Percentiles rank a stretch among this genome's conserved stretches.
Evolutionary conservation across 2,329 filamentous ascomycete genomes (phyloP).

Genomic region (Hirsutella rhossiliensis): DNA sequence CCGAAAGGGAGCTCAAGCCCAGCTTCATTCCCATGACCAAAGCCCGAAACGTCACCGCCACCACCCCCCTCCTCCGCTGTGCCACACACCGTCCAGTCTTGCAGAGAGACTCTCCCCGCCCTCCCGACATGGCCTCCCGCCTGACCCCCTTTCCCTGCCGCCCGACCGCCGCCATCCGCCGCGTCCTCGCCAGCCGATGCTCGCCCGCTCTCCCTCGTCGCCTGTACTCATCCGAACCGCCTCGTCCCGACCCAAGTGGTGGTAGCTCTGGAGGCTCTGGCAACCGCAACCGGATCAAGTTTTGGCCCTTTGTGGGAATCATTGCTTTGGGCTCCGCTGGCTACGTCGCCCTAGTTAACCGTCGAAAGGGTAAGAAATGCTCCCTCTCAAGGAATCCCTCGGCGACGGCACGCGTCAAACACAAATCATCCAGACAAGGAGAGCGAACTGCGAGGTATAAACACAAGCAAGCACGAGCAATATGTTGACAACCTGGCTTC

Average conservation of each 20-base stretch:
- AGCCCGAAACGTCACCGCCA: no score
- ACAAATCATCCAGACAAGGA: background rate
- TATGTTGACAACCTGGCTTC: slow-evolving; percentile 1
- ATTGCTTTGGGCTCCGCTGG: slow-evolving; percentile 34
- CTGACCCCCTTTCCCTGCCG: slow-evolving; percentile 13
- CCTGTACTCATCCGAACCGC: slow-evolving; percentile 31
- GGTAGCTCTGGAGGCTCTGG: slow-evolving; percentile 1
- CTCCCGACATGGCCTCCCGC: slow-evolving; percentile 18
- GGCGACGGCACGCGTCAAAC: background rate
- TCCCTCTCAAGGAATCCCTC: background rate
- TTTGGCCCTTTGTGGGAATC: slow-evolving; percentile 44
- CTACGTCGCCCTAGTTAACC: slow-evolving; percentile 38
- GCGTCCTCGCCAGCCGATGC: background rate
- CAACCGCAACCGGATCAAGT: slow-evolving; percentile 32
- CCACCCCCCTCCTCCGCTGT: no score
- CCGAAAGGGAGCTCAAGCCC: no score
- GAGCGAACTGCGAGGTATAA: no score
- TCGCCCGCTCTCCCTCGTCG: slow-evolving; percentile 6
- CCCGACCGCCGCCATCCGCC: slow-evolving; percentile 4
- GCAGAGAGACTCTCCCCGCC: background rate
- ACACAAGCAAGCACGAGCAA: no score
- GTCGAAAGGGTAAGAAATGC: slow-evolving; percentile 30
- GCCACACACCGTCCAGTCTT: no score
- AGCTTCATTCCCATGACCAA: no score
- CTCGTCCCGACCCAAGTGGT: slow-evolving; percentile 9